Evolutionary conservation across 139 green algal species (phyloP), one percentile per base, ranked within the genome.

Genomic region (Microglena sp.): DNA sequence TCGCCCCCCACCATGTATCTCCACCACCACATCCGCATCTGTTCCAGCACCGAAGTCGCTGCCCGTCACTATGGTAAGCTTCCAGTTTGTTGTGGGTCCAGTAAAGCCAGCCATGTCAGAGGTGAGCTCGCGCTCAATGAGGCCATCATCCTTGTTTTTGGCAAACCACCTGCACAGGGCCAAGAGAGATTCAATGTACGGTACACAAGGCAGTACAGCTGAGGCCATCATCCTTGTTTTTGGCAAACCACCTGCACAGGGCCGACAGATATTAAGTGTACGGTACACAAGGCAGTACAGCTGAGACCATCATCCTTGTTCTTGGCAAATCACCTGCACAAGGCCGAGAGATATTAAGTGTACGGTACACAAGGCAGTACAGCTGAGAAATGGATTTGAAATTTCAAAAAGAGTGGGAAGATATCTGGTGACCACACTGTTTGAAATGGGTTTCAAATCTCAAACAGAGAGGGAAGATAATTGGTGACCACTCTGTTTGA

Each of bases 11-110:
- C n/a, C n/a, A n/a, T n/a, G n/a, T n/a, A n/a, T n/a, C n/a, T n/a
- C n/a, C 6, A 82, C 63, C 28, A 64, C 78, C 21, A 83, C 81
- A 62, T 84, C 70, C 1, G 81, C 81, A 65, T 87, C 78, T 6
- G 81, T 87, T 33, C 78, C 81, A 3, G 81, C 78, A 11, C 71
- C 71, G 0, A 28, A 27, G 24, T 29, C 45, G 32, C 0, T 55
- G 73, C 77, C 73, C 36, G 77, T 84, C 24, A 79, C 61, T 1
- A 84, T 67, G 8, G 67, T 60, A n/a, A 84, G 67, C 22, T 75
- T 65, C 77, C 77, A 84, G 33, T 80, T 75, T 33, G 29, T 46
- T 8, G 7, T 56, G 35, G 64, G 67, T n/a, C 66, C 64, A 50
- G n/a, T 33, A 11, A 29, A 33, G 5, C 33, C 66, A 30, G 78